A percentile compares a stretch with the other conserved stretches of the same genome.
Evolutionary conservation across 2,329 filamentous ascomycete species (phyloP).

Genomic region (Lachnellula subtilissima): DNA sequence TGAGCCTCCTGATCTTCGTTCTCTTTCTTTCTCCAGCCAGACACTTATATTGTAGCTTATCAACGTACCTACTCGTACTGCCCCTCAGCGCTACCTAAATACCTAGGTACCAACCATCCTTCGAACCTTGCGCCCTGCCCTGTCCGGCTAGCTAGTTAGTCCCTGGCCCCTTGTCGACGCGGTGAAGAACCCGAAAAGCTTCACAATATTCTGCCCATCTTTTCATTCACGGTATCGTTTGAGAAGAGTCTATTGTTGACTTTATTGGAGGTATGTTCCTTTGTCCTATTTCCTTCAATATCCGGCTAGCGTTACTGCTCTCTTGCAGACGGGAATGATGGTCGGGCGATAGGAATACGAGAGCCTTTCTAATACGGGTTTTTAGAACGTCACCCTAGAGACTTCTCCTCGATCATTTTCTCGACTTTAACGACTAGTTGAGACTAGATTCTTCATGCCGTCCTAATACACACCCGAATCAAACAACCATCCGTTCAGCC

Average conservation of each 20-base stretch:
- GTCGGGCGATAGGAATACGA: neutral
- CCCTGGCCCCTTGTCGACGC: neutral
- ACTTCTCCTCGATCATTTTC: neutral
- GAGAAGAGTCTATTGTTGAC: too few species aligned
- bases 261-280: too few species aligned
- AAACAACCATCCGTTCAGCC: conserved; percentile 14
- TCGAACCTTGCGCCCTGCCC: too few species aligned
- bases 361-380: neutral
- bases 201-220: neutral
- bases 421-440: neutral
- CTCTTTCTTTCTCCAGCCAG: too few species aligned
- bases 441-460: conserved; percentile 17
- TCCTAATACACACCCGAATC: conserved; percentile 17
- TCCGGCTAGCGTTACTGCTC: neutral
- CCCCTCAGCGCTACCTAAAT: too few species aligned
- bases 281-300: neutral
- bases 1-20: too few species aligned
- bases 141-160: too few species aligned
- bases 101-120: too few species aligned
- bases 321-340: neutral
- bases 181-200: neutral
- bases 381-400: neutral
- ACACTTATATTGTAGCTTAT: too few species aligned
- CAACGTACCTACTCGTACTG: too few species aligned
- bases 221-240: too few species aligned